A percentile compares a stretch with the other conserved stretches of the same genome.
Conservation (phyloP, 768 basidiomycete species). For the Pluteus cervinus region DNA sequence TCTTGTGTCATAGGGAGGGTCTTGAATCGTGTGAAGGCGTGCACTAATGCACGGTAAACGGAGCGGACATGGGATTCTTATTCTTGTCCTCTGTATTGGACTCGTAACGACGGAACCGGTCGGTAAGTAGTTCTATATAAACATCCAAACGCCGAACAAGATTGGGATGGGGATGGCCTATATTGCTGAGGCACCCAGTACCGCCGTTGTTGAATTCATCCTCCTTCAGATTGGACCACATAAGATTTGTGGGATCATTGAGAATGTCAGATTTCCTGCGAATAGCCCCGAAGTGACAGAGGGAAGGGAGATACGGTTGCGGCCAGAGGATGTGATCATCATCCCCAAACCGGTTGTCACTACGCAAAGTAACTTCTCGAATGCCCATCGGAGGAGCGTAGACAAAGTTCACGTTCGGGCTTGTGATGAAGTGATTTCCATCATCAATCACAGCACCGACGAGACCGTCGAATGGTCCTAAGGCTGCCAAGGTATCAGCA, state of each 20-base stretch:
- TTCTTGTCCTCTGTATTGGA: too few species aligned
- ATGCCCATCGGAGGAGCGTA: slow-evolving; percentile 1
- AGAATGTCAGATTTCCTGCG: not conserved
- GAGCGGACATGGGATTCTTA: too few species aligned
- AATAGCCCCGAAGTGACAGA: slow-evolving; percentile 1
- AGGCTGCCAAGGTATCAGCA: too few species aligned
- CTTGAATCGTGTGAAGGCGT: too few species aligned
- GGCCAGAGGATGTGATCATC: slow-evolving; percentile 2
- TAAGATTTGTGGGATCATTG: not conserved
- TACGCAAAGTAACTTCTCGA: not conserved
- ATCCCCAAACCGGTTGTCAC: not conserved
- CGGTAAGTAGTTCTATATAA: too few species aligned
- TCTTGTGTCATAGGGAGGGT: slow-evolving; percentile 1
- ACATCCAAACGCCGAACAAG: too few species aligned
- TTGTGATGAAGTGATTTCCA: slow-evolving; percentile 1
- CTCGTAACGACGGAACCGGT: too few species aligned
- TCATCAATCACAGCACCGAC: not conserved
- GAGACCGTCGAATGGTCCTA: slow-evolving; percentile 1
- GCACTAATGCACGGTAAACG: too few species aligned
- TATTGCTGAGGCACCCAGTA: not conserved
- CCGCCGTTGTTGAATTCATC: not conserved
- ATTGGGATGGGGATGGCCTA: too few species aligned
- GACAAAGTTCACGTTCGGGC: not conserved
- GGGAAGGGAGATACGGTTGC: not conserved
- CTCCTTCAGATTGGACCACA: slow-evolving; percentile 3